Evolutionary conservation across 306 rosid genomes (phyloP).

Genomic region (Datisca glomerata): DNA sequence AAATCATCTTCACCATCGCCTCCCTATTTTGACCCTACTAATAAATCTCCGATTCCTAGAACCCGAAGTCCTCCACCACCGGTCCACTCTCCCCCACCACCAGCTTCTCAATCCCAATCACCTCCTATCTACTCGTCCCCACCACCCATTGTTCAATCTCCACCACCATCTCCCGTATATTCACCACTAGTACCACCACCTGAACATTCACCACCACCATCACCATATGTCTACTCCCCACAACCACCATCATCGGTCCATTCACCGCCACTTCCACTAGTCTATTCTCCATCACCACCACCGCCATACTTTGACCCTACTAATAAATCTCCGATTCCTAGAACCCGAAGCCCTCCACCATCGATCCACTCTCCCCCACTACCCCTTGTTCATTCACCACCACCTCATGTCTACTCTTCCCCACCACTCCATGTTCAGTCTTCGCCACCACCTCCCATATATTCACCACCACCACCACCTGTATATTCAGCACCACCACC

Average conservation of each 20-base stretch:
- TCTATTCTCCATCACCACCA: slow-evolving; percentile 12
- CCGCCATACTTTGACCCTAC: too few relatives aligned
- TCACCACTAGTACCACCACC: not conserved
- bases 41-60: not conserved
- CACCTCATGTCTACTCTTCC: slow-evolving; percentile 1
- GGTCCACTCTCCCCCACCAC: slow-evolving; percentile 7
- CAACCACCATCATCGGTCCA: slow-evolving; percentile 1
- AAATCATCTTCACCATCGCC: not conserved
- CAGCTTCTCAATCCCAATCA: not conserved
- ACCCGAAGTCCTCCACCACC: not conserved
- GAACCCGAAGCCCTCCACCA: not conserved
- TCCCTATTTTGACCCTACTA: not conserved
- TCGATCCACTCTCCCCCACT: slow-evolving; percentile 8
- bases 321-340: slow-evolving; percentile 7
- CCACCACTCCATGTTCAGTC: slow-evolving; percentile 17
- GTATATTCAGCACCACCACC: slow-evolving; percentile 4
- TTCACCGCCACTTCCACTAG: slow-evolving; percentile 6
- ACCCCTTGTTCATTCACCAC: not conserved
- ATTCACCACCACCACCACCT: slow-evolving; percentile 9
- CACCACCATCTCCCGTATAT: slow-evolving; percentile 8
- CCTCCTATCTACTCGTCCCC: slow-evolving; percentile 5
- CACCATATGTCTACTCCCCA: slow-evolving; percentile 4
- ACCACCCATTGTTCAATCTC: slow-evolving; percentile 15
- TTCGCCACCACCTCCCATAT: slow-evolving; percentile 8
- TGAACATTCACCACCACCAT: not conserved